Conservation (phyloP, 352 stramenopile species). For the Pythium brassicae region DNA sequence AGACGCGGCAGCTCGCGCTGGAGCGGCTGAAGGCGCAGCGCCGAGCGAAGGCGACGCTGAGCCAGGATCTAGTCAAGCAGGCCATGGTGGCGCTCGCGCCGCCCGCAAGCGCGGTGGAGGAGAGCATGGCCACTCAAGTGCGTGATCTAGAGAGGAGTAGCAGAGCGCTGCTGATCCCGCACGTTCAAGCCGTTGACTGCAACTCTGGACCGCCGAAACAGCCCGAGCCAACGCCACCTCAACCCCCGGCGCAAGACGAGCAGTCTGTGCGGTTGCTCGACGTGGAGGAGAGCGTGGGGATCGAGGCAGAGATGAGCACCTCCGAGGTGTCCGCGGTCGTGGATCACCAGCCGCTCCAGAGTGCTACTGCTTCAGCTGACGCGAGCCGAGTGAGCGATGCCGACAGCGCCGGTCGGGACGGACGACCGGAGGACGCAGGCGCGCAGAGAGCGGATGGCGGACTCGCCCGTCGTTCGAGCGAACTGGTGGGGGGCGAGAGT, state of each 20-base stretch:
- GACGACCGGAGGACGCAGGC: background rate
- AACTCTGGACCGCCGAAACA: background rate
- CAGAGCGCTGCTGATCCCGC: background rate
- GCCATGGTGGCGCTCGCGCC: constrained; percentile 32
- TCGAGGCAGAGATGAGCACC: no score
- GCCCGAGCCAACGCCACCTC: background rate
- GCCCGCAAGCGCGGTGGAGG: no score
- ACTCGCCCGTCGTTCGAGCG: background rate
- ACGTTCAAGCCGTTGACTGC: background rate
- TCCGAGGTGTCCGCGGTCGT: no score
- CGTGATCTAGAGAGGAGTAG: no score
- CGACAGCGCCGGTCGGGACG: background rate
- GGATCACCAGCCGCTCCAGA: no score
- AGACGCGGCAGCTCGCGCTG: constrained; percentile 36
- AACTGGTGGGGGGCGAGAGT: background rate
- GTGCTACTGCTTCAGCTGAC: no score
- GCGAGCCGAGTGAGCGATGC: background rate
- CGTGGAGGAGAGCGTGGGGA: no score
- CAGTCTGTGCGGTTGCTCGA: no score
- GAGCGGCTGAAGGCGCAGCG: constrained; percentile 31
- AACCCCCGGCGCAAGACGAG: background rate
- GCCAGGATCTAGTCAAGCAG: constrained; percentile 45
- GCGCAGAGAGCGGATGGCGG: no score
- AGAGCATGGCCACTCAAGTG: background rate
- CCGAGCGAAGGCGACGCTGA: constrained; percentile 29